These are phyloP conservation scores for Pseudonitzschia pungens DNA, from an alignment of 108 stramenopile species.

Conservation along the genomic window DNA sequence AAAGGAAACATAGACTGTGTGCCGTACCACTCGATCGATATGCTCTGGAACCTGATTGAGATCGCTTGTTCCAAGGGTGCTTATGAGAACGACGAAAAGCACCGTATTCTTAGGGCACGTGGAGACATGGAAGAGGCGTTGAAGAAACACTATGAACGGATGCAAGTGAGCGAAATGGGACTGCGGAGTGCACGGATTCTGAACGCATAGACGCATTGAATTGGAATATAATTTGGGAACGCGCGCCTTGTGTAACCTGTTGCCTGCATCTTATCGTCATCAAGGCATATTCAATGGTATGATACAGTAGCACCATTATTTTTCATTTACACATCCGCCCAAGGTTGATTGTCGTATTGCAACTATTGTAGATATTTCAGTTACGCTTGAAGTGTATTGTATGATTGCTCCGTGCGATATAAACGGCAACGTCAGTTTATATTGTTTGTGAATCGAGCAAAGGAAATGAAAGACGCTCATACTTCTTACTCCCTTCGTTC, in stretches of 20 bases:
- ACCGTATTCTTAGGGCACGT: slow-evolving; percentile 32
- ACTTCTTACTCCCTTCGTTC: too few species aligned
- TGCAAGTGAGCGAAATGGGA: slow-evolving; percentile 14
- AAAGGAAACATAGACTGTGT: slow-evolving; percentile 81
- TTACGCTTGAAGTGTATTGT: too few species aligned
- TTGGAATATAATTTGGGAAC: background rate
- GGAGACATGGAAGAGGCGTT: slow-evolving; percentile 43
- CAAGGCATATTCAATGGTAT: background rate
- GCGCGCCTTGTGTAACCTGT: background rate
- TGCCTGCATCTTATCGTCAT: background rate
- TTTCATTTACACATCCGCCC: too few species aligned
- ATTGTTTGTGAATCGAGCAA: too few species aligned
- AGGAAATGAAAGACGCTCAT: too few species aligned
- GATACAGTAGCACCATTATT: too few species aligned
- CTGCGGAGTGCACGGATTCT: slow-evolving; percentile 19
- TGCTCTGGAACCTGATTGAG: slow-evolving; percentile 67
- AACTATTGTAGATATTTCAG: too few species aligned
- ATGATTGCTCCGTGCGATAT: too few species aligned
- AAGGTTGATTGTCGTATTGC: too few species aligned
- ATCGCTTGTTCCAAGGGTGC: slow-evolving; percentile 26
- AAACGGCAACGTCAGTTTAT: too few species aligned
- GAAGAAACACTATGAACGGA: background rate
- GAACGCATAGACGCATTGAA: background rate
- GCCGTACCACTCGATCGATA: slow-evolving; percentile 76
- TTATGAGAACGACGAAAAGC: slow-evolving; percentile 8